These are phyloP conservation scores for Globisporangium spiculum DNA, from an alignment of 352 stramenopile species.

Conservation along the genomic window DNA sequence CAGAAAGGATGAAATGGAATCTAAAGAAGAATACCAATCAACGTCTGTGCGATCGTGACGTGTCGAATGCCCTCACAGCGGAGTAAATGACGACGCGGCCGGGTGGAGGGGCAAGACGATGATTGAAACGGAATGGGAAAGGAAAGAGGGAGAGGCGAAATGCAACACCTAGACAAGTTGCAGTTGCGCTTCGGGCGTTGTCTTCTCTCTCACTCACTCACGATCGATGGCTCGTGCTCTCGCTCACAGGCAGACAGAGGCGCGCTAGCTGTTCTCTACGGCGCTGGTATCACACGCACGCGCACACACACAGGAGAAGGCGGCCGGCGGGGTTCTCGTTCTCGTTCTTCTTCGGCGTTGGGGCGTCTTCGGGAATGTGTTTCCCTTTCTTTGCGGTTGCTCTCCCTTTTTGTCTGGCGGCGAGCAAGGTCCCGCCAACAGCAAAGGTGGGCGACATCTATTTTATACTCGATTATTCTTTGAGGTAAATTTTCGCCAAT, in stretches of 20 bases:
- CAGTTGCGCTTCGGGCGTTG: slow-evolving; percentile 2
- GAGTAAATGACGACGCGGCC: background rate
- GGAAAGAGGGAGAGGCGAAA: background rate
- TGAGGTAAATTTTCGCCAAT: background rate
- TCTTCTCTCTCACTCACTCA: background rate
- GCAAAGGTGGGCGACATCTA: background rate
- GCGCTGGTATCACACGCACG: background rate
- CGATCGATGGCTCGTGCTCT: background rate
- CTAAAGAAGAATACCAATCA: slow-evolving; percentile 8
- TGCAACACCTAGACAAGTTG: slow-evolving; percentile 9
- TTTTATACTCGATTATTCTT: background rate
- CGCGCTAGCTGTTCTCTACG: background rate
- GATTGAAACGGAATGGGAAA: slow-evolving; percentile 13
- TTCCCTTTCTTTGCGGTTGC: background rate
- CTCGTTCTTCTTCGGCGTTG: slow-evolving; percentile 6
- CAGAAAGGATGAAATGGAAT: slow-evolving; percentile 4
- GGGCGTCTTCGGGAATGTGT: slow-evolving; percentile 4
- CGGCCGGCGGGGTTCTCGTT: background rate
- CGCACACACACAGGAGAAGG: background rate
- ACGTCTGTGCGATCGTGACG: background rate
- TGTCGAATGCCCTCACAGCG: background rate
- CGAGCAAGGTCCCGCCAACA: background rate
- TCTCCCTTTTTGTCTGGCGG: slow-evolving; percentile 3
- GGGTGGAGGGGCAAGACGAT: background rate
- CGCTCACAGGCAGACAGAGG: background rate